Base-by-base conservation (phyloP, 108 stramenopile genomes). In the Epipyxis sp. region DNA sequence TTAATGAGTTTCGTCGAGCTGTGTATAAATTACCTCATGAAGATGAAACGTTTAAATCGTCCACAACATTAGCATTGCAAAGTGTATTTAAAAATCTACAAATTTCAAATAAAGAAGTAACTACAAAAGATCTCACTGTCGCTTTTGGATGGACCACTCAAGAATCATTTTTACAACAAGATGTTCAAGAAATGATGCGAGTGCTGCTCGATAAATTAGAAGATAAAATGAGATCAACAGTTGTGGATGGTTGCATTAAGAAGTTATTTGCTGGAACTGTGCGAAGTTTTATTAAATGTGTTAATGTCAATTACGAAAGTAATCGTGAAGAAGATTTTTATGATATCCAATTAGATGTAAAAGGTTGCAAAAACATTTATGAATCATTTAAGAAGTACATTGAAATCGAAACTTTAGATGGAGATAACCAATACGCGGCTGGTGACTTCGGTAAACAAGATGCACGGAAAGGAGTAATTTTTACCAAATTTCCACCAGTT, bases 331-430 rank as follows among this genome's bases (percentile, higher is more conserved):
- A 86, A 69, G 81, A 83, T 27, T 86, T 84, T 57, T 81, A 82
- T n/a, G 85, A 86, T 61, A 82, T 86, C 13, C 85, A 85, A 71
- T 69, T 86, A 59, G 84, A 86, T 29, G 85, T 86, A 40, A 82
- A 85, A 67, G 83, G 78, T 40, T 86, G 83, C 77, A 78, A 44
- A 59, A 80, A 71, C 20, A 62, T 86, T 44, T 35, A 82, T 40
- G 85, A 86, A 27, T 81, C 80, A 0, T 81, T 86, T 42, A 59
- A 44, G 25, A 79, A 79, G 44, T 86, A 85, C 39, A 78, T 86
- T 0, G 81, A 42, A 46, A 79, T 79, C 35, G 85, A 86, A 42
- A n/a, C 82, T 37, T 69, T 86, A 1, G 81, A 82, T 0, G 85
- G 85, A 6, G 85, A 84, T 6, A 82, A 86, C 81, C 80, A 71